A percentile compares a stretch with the other conserved stretches of the same genome.
phyloP scores from a whole-genome alignment of 2,329 filamentous ascomycete genomes.

The Penicillium sumatraense region DNA sequence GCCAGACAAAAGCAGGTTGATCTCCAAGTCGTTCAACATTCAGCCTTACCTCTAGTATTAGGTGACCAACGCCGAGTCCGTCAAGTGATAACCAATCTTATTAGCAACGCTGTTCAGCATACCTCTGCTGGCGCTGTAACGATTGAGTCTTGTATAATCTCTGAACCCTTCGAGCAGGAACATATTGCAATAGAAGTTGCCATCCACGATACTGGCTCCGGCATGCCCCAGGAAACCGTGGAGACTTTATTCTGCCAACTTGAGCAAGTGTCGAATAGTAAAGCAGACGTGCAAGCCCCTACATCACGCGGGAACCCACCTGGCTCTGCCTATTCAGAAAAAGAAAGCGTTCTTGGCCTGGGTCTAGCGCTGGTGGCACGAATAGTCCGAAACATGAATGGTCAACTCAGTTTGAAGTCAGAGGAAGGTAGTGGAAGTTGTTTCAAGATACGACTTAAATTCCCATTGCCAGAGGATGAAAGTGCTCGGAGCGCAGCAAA shows the following conservation, averaged over 20 bases:
- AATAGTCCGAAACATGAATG: constrained; percentile 84
- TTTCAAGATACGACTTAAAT: constrained; percentile 79
- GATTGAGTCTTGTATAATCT: constrained; percentile 67
- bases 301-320: constrained; percentile 27
- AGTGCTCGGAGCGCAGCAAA: neutral
- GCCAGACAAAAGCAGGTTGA: constrained; percentile 73
- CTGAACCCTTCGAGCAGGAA: constrained; percentile 51
- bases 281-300: constrained; percentile 52
- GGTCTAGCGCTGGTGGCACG: constrained; percentile 82
- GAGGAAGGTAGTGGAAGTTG: constrained; percentile 78
- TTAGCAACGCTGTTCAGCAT: constrained; percentile 85
- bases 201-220: constrained; percentile 74
- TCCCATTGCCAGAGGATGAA: constrained; percentile 61
- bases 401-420: constrained; percentile 80
- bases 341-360: constrained; percentile 66
- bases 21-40: constrained; percentile 70
- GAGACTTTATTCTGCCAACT: constrained; percentile 65
- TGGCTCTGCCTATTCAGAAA: constrained; percentile 34
- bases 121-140: constrained; percentile 71
- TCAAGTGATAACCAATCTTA: constrained; percentile 79
- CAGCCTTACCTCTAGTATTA: constrained; percentile 72
- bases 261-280: constrained; percentile 65
- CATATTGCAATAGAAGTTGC: constrained; percentile 72
- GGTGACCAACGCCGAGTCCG: constrained; percentile 80
- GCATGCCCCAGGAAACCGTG: constrained; percentile 61